phyloP scores from a whole-genome alignment of 2,329 filamentous ascomycete species.

The Myriosclerotinia duriaeana region DNA sequence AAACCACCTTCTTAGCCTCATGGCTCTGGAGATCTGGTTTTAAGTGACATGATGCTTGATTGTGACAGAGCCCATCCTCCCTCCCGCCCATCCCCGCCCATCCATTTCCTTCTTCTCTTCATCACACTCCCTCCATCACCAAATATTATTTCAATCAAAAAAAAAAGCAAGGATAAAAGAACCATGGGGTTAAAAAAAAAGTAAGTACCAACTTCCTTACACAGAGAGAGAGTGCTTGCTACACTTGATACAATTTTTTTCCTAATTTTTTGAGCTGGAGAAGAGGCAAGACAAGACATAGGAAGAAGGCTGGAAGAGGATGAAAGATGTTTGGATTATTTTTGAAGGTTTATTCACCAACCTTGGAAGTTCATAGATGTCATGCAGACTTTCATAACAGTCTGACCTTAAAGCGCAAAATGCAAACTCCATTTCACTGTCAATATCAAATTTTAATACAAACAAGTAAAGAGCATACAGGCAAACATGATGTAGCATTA shows the following conservation, averaged over 20 bases:
- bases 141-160: background rate
- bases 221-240: constrained; percentile 8
- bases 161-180: background rate
- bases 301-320: too few relatives aligned
- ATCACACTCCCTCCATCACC: background rate
- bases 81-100: background rate
- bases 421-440: background rate
- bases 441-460: background rate
- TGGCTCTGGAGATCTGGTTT: background rate
- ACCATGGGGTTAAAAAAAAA: constrained; percentile 12
- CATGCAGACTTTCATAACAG: background rate
- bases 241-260: constrained; percentile 1
- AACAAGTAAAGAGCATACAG: too few relatives aligned
- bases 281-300: too few relatives aligned
- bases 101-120: background rate
- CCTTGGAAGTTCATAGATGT: background rate
- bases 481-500: background rate
- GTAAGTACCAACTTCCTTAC: constrained; percentile 3
- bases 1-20: background rate
- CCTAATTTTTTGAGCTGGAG: background rate
- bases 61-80: background rate
- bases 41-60: background rate
- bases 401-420: background rate
- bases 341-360: background rate
- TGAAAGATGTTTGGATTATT: background rate